A percentile compares a stretch with the other conserved stretches of the same genome.
Conservation (phyloP, 345 rosid genomes). For the Moringa oleifera region DNA sequence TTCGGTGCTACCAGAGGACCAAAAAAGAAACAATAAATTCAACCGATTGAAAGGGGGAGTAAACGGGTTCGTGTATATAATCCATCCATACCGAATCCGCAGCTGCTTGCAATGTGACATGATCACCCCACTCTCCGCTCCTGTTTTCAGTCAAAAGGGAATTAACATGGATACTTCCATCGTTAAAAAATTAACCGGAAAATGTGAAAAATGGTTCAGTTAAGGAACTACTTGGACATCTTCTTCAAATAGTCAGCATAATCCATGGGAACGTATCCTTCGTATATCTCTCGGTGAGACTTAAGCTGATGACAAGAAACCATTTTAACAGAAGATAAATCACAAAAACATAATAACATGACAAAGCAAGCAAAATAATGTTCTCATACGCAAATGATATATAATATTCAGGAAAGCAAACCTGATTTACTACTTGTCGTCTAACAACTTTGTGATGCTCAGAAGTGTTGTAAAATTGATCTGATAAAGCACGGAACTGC, state of each 20-base stretch:
- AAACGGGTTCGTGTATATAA: neutral
- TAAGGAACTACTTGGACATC: conserved; percentile 37
- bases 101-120: conserved; percentile 76
- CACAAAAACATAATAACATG: neutral
- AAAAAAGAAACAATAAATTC: neutral
- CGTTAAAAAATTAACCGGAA: conserved; percentile 2
- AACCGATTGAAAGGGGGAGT: neutral
- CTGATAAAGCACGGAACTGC: conserved; percentile 1
- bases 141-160: conserved; percentile 30
- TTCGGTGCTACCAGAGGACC: neutral
- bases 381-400: neutral
- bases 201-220: conserved; percentile 9
- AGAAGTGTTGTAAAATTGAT: neutral
- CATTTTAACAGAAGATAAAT: neutral
- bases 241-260: conserved; percentile 59
- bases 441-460: conserved; percentile 1
- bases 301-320: conserved; percentile 6
- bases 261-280: conserved; percentile 83
- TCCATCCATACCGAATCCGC: conserved; percentile 51
- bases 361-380: neutral
- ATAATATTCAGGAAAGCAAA: neutral
- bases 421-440: neutral
- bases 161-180: conserved; percentile 9
- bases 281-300: conserved; percentile 52
- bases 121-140: conserved; percentile 73